phyloP scores from a whole-genome alignment of 192 early-diverging fungal genomes.

The Oehlia diaphana region DNA sequence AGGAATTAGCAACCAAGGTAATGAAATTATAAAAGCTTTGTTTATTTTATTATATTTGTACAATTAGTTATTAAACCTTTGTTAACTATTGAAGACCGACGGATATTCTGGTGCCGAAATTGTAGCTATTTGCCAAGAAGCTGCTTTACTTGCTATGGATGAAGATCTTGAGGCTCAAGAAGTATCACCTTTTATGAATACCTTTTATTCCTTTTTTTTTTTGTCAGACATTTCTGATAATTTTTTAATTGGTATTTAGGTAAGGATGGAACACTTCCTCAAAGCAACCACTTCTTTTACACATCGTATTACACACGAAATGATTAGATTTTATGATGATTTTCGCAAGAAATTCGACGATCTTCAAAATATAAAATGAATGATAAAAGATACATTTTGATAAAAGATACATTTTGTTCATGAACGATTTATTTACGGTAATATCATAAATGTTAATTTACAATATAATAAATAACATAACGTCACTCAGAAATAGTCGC shows the following conservation, averaged over 20 bases:
- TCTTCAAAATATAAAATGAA: too few relatives aligned
- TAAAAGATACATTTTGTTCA: too few relatives aligned
- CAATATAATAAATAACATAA: neutral
- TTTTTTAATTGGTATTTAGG: conserved; percentile 39
- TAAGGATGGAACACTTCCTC: conserved; percentile 63
- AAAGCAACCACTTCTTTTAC: conserved; percentile 61
- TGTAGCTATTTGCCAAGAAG: conserved; percentile 91
- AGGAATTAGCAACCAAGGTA: conserved; percentile 62
- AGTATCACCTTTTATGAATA: conserved; percentile 25
- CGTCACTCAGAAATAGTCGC: conserved; percentile 67
- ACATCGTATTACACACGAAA: conserved; percentile 83
- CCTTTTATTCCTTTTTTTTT: neutral
- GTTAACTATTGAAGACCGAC: conserved; percentile 57
- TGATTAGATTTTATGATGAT: conserved; percentile 85
- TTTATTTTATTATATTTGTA: neutral
- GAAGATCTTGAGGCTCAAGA: conserved; percentile 59
- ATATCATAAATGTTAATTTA: neutral
- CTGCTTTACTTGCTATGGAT: conserved; percentile 89
- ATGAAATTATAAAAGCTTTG: neutral
- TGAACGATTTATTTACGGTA: too few relatives aligned
- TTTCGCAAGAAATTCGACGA: conserved; percentile 57
- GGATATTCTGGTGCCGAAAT: conserved; percentile 96
- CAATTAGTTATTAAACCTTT: neutral
- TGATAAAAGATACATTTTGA: too few relatives aligned
- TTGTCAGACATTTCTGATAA: neutral